Evolutionary conservation across 192 early-diverging fungal genomes (phyloP).

Genomic region (Thoreauomyces humboldtii): DNA sequence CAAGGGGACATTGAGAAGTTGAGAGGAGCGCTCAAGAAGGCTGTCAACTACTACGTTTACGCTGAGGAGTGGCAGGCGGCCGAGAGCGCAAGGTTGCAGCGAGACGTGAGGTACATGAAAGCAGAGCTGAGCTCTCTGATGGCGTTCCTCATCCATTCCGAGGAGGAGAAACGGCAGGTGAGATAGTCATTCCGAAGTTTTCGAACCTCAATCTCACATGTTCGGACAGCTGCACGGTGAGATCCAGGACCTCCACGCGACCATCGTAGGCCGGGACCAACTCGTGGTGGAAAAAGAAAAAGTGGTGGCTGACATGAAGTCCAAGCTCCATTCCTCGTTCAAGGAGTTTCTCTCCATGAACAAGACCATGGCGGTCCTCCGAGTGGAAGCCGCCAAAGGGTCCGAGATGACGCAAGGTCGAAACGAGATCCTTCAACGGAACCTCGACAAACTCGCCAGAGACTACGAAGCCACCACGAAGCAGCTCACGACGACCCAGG

Average conservation of each 20-base stretch:
- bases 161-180: slow-evolving; percentile 54
- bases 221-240: slow-evolving; percentile 32
- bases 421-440: slow-evolving; percentile 51
- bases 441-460: slow-evolving; percentile 49
- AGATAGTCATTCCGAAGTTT: background rate
- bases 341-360: slow-evolving; percentile 55
- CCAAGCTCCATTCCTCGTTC: slow-evolving; percentile 49
- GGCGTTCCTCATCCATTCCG: slow-evolving; percentile 58
- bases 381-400: slow-evolving; percentile 50
- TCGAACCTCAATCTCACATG: background rate
- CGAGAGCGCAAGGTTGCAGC: slow-evolving; percentile 47
- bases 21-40: slow-evolving; percentile 41
- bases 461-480: slow-evolving; percentile 52
- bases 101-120: slow-evolving; percentile 51
- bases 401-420: slow-evolving; percentile 42
- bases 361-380: slow-evolving; percentile 44
- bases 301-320: slow-evolving; percentile 37
- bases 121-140: slow-evolving; percentile 52
- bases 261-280: slow-evolving; percentile 30
- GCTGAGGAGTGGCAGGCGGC: slow-evolving; percentile 59
- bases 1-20: slow-evolving; percentile 45
- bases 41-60: slow-evolving; percentile 55
- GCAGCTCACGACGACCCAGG: slow-evolving; percentile 38
- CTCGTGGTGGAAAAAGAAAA: slow-evolving; percentile 25
- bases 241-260: slow-evolving; percentile 36